Conservation (phyloP, 345 rosid genomes). For the Eucalyptus cloeziana region DNA sequence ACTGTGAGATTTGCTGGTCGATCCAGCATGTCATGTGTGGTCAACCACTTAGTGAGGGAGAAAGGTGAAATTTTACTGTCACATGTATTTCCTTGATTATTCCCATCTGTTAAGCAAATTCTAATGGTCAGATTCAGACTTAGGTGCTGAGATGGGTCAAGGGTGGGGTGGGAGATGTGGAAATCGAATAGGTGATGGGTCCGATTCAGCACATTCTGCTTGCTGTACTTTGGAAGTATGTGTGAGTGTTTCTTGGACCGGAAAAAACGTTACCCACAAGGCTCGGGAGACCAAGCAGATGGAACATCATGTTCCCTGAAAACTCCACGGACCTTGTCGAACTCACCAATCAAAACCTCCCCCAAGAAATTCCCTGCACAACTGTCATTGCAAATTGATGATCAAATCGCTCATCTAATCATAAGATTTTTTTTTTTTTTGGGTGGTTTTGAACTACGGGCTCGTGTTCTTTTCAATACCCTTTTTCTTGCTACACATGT, state of each 20-base stretch:
- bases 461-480: neutral
- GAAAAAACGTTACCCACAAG: neutral
- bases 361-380: neutral
- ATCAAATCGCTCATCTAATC: neutral
- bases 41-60: neutral
- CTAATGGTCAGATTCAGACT: neutral
- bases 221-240: neutral
- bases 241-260: neutral
- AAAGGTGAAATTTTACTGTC: neutral
- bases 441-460: neutral
- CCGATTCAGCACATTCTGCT: neutral
- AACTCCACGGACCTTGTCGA: neutral
- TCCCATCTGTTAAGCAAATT: neutral
- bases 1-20: neutral
- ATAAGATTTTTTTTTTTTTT: neutral
- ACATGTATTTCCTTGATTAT: neutral
- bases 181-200: neutral
- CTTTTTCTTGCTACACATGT: neutral
- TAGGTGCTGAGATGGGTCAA: neutral
- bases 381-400: neutral
- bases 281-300: neutral
- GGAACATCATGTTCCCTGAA: neutral
- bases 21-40: neutral
- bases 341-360: neutral
- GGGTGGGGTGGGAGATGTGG: neutral